Conservation (phyloP, 805 yeast species). For the Starmerella scarabaei region DNA sequence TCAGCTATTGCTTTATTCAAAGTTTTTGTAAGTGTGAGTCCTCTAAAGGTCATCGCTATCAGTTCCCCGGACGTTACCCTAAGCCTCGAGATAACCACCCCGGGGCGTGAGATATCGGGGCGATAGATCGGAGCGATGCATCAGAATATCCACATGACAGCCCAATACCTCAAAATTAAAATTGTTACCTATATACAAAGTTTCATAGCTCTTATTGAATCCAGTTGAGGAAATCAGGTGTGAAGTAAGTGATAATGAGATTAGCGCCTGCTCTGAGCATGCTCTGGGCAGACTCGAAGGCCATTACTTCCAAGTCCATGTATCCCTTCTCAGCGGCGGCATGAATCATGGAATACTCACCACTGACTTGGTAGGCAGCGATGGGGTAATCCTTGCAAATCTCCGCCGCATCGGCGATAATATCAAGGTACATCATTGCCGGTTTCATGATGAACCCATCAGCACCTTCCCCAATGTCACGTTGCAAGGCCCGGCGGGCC, state of each 20-base stretch:
- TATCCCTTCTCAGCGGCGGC: constrained; percentile 96
- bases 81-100: too few relatives aligned
- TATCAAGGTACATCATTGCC: constrained; percentile 84
- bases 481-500: constrained; percentile 76
- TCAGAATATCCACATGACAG: too few relatives aligned
- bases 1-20: too few relatives aligned
- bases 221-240: constrained; percentile 96
- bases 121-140: too few relatives aligned
- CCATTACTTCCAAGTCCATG: constrained; percentile 64
- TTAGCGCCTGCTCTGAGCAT: constrained; percentile 93
- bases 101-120: too few relatives aligned
- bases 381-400: constrained; percentile 75
- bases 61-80: too few relatives aligned
- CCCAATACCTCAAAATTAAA: too few relatives aligned
- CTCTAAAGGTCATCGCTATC: too few relatives aligned
- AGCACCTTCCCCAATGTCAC: constrained; percentile 87
- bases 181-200: background rate
- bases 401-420: constrained; percentile 75
- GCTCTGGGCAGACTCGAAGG: constrained; percentile 80
- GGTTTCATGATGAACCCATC: constrained; percentile 95
- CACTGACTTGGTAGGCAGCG: constrained; percentile 92
- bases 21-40: too few relatives aligned
- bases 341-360: constrained; percentile 94
- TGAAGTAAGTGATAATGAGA: constrained; percentile 77
- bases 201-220: background rate